Evolutionary conservation across 1,139 yeast genomes (phyloP).

Genomic region (Candida mesenterica): DNA sequence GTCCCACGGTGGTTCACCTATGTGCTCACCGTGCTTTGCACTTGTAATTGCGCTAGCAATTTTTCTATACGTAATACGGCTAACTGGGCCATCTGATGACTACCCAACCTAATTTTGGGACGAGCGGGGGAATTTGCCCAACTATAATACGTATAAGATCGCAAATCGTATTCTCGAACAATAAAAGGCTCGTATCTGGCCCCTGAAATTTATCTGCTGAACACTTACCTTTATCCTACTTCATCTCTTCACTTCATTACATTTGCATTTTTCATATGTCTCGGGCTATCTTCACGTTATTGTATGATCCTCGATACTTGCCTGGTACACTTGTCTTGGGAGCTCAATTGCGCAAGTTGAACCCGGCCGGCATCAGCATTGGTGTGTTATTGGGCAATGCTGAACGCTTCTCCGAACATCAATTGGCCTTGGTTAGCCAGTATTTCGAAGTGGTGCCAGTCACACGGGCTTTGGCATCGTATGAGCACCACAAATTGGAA

Average conservation of each 20-base stretch:
- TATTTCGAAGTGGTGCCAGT: constrained; percentile 35
- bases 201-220: too few species aligned
- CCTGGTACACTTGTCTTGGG: constrained; percentile 78
- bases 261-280: constrained; percentile 1
- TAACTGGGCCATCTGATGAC: too few species aligned
- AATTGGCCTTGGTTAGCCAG: constrained; percentile 25
- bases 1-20: too few species aligned
- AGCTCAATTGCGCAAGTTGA: constrained; percentile 24
- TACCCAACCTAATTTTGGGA: too few species aligned
- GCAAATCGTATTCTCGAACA: neutral
- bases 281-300: constrained; percentile 63
- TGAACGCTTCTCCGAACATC: constrained; percentile 25
- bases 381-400: constrained; percentile 38
- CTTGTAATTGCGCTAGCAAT: too few species aligned
- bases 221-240: neutral
- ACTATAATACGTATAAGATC: neutral
- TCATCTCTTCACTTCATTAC: constrained; percentile 1
- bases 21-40: too few species aligned
- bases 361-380: constrained; percentile 11
- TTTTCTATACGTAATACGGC: too few species aligned
- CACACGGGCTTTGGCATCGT: constrained; percentile 28
- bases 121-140: neutral
- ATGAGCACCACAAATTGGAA: constrained; percentile 24
- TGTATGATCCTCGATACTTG: constrained; percentile 63
- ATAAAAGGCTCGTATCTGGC: neutral